Evolutionary conservation across 2,329 filamentous ascomycete species (phyloP), one percentile per base, ranked within the genome.

Genomic region (Berkeleyomyces basicola): DNA sequence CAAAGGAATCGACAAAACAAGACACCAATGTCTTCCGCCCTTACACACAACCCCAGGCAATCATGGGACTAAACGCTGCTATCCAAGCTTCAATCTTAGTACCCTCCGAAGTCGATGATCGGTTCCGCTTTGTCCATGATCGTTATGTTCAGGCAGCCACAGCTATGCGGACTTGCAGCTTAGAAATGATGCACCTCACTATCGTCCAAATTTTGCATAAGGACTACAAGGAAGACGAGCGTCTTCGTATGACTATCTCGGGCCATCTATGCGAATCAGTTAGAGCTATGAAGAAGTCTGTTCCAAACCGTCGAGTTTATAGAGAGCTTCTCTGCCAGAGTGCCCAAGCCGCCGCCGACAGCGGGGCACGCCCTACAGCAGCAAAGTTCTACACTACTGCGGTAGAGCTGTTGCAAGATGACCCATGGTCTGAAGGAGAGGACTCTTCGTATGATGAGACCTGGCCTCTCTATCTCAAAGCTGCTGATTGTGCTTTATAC

Each of bases 101-200:
- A 62, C 82, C 88, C 0, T 88, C 87, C 23, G 88, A 93, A 66
- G 84, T 85, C 1, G 92, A 96, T 69, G 90, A 96, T 71, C 81
- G 84, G 47, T 96, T 96, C 72, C 83, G 84, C 42, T 96, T 96
- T 71, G 84, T 86, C 42, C 91, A 96, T 71, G 91, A 96, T 71
- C 83, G 91, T 61, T 95, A 95, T 69, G 80, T 90, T 59, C 84
- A 87, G 70, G 89, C 88, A 14, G 84, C 89, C 4, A 77, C 81
- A 11, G 79, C 82, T 4, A 75, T 96, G 60, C 82, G 81, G 66
- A 84, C 91, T 70, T 84, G 82, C 69, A 83, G 87, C 62, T 75
- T 81, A 31, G 77, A 81, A 23, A 87, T 87, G 68, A 96, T 96
- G 91, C 90, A 96, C 72, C 96, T 91, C 68, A 83, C 90, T 55